A percentile compares a stretch with the other conserved stretches of the same genome.
phyloP scores from a whole-genome alignment of 2,329 filamentous ascomycete species.

The Fusarium paranaense region DNA sequence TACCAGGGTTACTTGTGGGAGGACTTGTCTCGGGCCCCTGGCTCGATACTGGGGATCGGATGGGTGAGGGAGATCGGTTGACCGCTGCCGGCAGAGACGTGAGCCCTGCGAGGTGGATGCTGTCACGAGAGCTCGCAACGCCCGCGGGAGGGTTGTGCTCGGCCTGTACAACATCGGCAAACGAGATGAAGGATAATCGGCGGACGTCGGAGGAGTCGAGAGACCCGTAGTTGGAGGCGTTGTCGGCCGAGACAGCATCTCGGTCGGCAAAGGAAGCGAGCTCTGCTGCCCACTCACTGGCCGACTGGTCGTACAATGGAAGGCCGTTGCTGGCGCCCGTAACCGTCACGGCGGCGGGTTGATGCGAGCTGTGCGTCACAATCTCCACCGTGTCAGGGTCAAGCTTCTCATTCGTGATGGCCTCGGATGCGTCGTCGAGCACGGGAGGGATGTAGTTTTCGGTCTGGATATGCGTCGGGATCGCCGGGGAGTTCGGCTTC shows the following conservation, averaged over 20 bases:
- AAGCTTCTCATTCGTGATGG: constrained; percentile 87
- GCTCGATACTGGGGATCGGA: constrained; percentile 82
- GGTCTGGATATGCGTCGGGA: constrained; percentile 91
- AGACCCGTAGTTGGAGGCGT: constrained; percentile 79
- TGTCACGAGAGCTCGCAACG: constrained; percentile 70
- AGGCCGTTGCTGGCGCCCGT: constrained; percentile 57
- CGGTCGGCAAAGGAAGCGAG: constrained; percentile 64
- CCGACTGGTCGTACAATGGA: constrained; percentile 55
- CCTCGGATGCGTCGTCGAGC: constrained; percentile 89
- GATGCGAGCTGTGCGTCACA: constrained; percentile 86
- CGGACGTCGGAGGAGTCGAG: constrained; percentile 82
- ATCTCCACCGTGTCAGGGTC: constrained; percentile 94
- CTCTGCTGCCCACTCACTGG: constrained; percentile 68
- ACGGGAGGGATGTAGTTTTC: constrained; percentile 95
- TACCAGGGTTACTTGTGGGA: constrained; percentile 80
- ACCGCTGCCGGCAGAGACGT: constrained; percentile 66
- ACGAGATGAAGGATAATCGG: constrained; percentile 93
- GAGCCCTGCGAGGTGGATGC: constrained; percentile 75
- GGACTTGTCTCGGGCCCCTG: constrained; percentile 76
- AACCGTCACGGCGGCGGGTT: constrained; percentile 78
- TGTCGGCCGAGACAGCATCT: constrained; percentile 63
- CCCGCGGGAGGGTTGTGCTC: constrained; percentile 74
- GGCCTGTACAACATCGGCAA: constrained; percentile 92
- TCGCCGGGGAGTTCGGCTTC: constrained; percentile 83
- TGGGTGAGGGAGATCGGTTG: constrained; percentile 82